Conservation (phyloP, 495 filamentous ascomycete genomes). For the Lasiosphaeriaceae sp. region DNA sequence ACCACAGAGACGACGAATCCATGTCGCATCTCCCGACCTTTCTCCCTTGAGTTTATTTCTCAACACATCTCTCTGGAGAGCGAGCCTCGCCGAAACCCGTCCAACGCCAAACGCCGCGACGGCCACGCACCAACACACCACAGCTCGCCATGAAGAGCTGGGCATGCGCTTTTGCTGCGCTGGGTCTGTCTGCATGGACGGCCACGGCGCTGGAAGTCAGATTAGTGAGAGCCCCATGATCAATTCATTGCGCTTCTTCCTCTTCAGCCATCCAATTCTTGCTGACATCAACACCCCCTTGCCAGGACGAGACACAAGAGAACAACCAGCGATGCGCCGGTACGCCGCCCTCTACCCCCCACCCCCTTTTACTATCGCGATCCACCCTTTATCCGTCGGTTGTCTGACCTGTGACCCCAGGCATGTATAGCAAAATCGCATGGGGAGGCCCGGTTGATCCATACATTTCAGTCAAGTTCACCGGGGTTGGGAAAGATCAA, state of each 20-base stretch:
- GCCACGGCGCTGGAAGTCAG: slow-evolving; percentile 64
- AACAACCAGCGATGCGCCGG: slow-evolving; percentile 81
- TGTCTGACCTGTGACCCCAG: slow-evolving; percentile 30
- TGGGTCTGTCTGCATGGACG: slow-evolving; percentile 53
- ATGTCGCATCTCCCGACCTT: too few species aligned
- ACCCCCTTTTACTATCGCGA: not conserved
- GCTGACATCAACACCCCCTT: slow-evolving; percentile 4
- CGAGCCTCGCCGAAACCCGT: not conserved
- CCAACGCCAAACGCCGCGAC: slow-evolving; percentile 5
- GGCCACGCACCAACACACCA: slow-evolving; percentile 16
- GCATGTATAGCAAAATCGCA: slow-evolving; percentile 89
- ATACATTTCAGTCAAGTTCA: slow-evolving; percentile 80
- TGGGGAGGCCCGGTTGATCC: slow-evolving; percentile 91
- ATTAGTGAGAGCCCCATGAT: slow-evolving; percentile 22
- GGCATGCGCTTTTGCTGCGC: slow-evolving; percentile 29
- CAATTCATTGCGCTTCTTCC: not conserved
- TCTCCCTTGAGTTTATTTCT: too few species aligned
- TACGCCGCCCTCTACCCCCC: slow-evolving; percentile 20
- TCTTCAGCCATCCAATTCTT: not conserved
- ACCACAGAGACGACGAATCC: too few species aligned
- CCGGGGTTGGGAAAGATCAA: slow-evolving; percentile 51
- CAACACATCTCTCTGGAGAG: too few species aligned
- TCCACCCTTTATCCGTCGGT: not conserved
- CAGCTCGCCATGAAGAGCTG: slow-evolving; percentile 38
- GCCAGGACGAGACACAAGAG: slow-evolving; percentile 67